These are phyloP conservation scores for Cystofilobasidium macerans DNA, from an alignment of 768 basidiomycete genomes.

Conservation along the genomic window DNA sequence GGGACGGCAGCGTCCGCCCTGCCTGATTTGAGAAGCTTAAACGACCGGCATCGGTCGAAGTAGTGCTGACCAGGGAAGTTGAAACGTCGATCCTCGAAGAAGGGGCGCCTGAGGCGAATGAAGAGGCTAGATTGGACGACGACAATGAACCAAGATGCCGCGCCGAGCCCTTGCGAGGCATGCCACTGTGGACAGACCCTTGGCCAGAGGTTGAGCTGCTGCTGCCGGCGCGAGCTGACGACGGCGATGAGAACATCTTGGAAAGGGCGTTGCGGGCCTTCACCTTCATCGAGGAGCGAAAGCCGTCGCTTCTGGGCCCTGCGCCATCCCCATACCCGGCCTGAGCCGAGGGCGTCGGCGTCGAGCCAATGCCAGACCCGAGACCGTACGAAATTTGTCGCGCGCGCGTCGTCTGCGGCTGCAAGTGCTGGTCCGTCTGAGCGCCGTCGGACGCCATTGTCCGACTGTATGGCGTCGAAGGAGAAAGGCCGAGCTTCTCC, in stretches of 20 bases:
- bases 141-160: neutral
- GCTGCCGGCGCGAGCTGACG: neutral
- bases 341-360: neutral
- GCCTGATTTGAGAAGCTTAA: no score
- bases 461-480: neutral
- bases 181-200: neutral
- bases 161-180: neutral
- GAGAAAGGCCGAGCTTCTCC: conserved; percentile 3
- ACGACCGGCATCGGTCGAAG: no score
- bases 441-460: neutral
- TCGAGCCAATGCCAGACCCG: neutral
- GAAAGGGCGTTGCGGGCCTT: conserved; percentile 20
- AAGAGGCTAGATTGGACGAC: neutral
- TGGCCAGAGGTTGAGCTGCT: neutral
- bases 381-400: neutral
- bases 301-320: neutral
- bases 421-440: neutral
- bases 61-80: no score
- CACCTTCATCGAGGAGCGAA: conserved; percentile 11
- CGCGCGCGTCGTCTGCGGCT: neutral
- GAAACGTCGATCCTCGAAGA: neutral
- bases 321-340: no score
- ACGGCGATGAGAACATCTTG: conserved; percentile 14
- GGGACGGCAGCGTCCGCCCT: neutral
- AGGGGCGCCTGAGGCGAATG: neutral